Base-by-base conservation (phyloP, 495 filamentous ascomycete species). In the Penicillium angulare region DNA sequence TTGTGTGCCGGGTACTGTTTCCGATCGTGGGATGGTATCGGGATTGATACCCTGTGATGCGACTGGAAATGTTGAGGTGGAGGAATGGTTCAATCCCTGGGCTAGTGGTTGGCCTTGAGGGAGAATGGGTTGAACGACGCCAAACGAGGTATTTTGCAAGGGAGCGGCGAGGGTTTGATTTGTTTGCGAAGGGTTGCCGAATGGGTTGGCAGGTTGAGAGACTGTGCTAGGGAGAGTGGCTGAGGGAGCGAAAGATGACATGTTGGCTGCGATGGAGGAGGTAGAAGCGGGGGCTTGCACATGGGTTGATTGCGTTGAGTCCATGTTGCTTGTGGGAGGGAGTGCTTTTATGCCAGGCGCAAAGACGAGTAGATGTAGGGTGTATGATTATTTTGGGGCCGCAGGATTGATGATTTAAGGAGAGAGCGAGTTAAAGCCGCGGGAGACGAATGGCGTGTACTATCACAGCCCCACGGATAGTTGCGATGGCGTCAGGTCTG, bases 231-330 rank as follows among this genome's bases (percentile, higher is more conserved):
- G 22, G 26, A 56, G 53, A 27, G 35, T 45, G 41, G 38, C 9
- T 7, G 61, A 51, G 10, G 52, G 29, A 21, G 43, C 16, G 39
- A 60, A 31, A 13, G 48, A 50, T 6, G 49, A 39, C 35, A 58
- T 50, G n/a, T 52, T 46, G 9, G 62, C 22, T 27, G 54, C 17
- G 16, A 60, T 50, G 36, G 53, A 39, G 31, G 56, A 43, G 9
- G 51, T 20, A 15, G 53, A 55, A 32, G 39, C 21, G 39, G 59
- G 49, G 49, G 45, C 18, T 29, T 60, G 53, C 29, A 55, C 35
- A 53, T 49, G 53, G 36, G 47, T 16, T 46, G 61, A 43, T 52
- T 43, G 55, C 15, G 54, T 58, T 21, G 58, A 45, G 36, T 64
- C 55, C 61, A 64, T 64, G 31, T 46, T 34, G 47, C 22, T 22